Conservation (phyloP, 2,329 filamentous ascomycete genomes). For the Alternaria metachromatica region DNA sequence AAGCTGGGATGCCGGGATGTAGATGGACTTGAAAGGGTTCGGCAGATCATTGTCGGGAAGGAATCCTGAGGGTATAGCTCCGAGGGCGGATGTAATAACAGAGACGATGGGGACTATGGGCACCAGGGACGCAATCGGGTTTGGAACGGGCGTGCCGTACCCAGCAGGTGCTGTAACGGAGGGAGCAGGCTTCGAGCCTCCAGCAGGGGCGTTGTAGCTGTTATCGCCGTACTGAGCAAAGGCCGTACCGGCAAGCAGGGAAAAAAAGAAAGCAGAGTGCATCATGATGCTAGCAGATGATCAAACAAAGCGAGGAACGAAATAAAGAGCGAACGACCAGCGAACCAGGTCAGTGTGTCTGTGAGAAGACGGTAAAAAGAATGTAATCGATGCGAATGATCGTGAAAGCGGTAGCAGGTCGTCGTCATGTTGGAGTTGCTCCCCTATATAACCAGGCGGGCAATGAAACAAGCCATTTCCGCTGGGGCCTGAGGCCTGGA, state of each 20-base stretch:
- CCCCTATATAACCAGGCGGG: slow-evolving; percentile 27
- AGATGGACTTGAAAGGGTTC: slow-evolving; percentile 19
- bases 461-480: slow-evolving; percentile 31
- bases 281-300: slow-evolving; percentile 38
- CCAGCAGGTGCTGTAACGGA: slow-evolving; percentile 44
- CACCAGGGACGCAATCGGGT: not conserved
- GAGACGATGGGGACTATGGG: slow-evolving; percentile 19
- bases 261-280: slow-evolving; percentile 41
- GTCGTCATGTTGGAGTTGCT: slow-evolving; percentile 4
- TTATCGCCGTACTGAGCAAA: slow-evolving; percentile 51
- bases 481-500: slow-evolving; percentile 22
- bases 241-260: slow-evolving; percentile 42
- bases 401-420: slow-evolving; percentile 25
- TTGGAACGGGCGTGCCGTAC: not conserved
- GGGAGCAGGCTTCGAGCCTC: slow-evolving; percentile 53
- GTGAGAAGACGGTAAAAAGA: slow-evolving; percentile 29
- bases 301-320: slow-evolving; percentile 33
- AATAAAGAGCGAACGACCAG: slow-evolving; percentile 43
- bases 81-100: slow-evolving; percentile 12
- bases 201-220: slow-evolving; percentile 51
- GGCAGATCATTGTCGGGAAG: slow-evolving; percentile 18
- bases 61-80: slow-evolving; percentile 5
- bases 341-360: slow-evolving; percentile 30
- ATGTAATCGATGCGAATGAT: slow-evolving; percentile 29
- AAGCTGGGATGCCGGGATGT: slow-evolving; percentile 19